Evolutionary conservation across 2,329 filamentous ascomycete genomes (phyloP), one percentile per base, ranked within the genome.

Genomic region (Knoxdaviesia proteae): DNA sequence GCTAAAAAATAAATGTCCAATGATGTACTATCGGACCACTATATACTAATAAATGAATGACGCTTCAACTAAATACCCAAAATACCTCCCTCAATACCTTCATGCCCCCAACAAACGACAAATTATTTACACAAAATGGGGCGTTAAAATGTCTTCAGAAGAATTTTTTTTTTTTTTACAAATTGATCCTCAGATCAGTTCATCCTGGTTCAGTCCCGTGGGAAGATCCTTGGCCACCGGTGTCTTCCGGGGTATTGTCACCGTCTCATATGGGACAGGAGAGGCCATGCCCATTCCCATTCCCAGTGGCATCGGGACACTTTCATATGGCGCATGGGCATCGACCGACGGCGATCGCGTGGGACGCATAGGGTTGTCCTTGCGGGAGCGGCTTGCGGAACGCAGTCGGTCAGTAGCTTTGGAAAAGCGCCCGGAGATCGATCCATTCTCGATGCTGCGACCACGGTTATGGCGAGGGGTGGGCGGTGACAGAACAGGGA

Each of bases 351-450:
- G 61, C 2, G 58, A 62, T 10, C 36, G 39, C 20, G 39, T 40
- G 2, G 31, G 30, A 7, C 49, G 43, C 50, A 58, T 61, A 41
- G 58, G 58, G 29, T 42, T 45, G 46, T 63, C 64, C 49, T 69
- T 69, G 38, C 66, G 63, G 41, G 64, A 66, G 10, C 72, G 68
- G 53, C 71, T 76, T 2, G 61, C 71, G 4, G 71, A 76, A 20
- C 73, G 67, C 51, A 77, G 66, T 40, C 70, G 66, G 50, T 77
- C 73, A 0, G 71, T 72, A 0, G 69, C 70, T 39, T 72, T 71
- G 45, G 63, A 65, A 47, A 75, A 56, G 33, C 71, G 69, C 3
- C 65, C 64, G 2, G 68, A 61, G 46, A 76, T 60, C 53, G 64
- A 64, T 51, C 58, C 61, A 41, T 72, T 68, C 32, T 61, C 64